A percentile compares a stretch with the other conserved stretches of the same genome.
These are phyloP conservation scores for Phaeophleospora eucalypticola DNA, from an alignment of 2,329 filamentous ascomycete species.

Conservation along the genomic window DNA sequence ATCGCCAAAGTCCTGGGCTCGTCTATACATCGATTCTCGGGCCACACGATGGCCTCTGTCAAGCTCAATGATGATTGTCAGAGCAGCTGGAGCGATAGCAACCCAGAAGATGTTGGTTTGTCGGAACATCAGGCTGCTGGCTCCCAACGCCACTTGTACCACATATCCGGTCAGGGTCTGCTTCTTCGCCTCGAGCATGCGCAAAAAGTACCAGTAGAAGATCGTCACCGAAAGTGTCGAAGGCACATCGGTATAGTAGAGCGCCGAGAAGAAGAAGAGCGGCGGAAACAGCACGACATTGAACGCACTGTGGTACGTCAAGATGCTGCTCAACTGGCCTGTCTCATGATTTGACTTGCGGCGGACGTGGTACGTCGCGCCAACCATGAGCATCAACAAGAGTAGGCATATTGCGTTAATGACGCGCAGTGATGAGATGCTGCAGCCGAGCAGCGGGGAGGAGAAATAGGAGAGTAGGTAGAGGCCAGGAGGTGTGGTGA, in stretches of 20 bases:
- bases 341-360: conserved; percentile 14
- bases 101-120: conserved; percentile 99
- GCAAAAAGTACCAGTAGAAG: conserved; percentile 55
- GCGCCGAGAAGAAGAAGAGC: conserved; percentile 89
- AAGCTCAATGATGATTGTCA: conserved; percentile 45
- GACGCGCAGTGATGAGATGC: conserved; percentile 35
- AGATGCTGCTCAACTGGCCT: conserved; percentile 10
- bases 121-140: conserved; percentile 68
- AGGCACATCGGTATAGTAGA: conserved; percentile 92
- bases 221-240: conserved; percentile 72
- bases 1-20: conserved; percentile 30
- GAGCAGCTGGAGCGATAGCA: conserved; percentile 65
- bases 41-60: conserved; percentile 49
- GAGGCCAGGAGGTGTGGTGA: conserved; percentile 90
- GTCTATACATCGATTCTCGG: conserved; percentile 29
- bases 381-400: conserved; percentile 31
- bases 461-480: conserved; percentile 40
- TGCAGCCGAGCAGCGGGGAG: conserved; percentile 38
- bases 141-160: conserved; percentile 51
- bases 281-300: conserved; percentile 84
- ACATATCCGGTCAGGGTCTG: conserved; percentile 17
- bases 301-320: conserved; percentile 54
- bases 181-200: conserved; percentile 28
- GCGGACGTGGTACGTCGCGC: conserved; percentile 25
- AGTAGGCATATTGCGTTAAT: conserved; percentile 39